These are phyloP conservation scores for Talaromyces verruculosus DNA, from an alignment of 2,329 filamentous ascomycete species.

Conservation along the genomic window DNA sequence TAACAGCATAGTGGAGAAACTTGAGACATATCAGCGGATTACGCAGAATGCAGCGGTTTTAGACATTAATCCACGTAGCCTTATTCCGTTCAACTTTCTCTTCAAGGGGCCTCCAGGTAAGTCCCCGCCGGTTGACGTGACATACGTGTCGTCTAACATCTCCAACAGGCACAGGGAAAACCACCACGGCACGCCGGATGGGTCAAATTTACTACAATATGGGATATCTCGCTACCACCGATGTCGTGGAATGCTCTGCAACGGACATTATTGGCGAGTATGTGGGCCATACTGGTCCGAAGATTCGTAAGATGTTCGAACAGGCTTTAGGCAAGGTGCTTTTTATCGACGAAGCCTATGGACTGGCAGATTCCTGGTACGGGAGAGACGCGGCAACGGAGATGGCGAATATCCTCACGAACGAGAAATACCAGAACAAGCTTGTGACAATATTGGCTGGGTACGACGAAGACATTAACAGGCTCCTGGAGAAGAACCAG, in stretches of 20 bases:
- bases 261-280: constrained; percentile 69
- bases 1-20: constrained; percentile 53
- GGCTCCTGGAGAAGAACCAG: constrained; percentile 60
- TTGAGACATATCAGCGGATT: constrained; percentile 57
- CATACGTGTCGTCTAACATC: background rate
- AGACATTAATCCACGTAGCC: constrained; percentile 56
- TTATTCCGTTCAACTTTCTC: constrained; percentile 67
- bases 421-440: constrained; percentile 59
- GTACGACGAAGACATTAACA: constrained; percentile 66
- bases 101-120: constrained; percentile 66
- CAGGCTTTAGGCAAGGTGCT: constrained; percentile 65
- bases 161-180: constrained; percentile 63
- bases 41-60: constrained; percentile 54
- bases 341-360: constrained; percentile 71
- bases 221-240: constrained; percentile 61
- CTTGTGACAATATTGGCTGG: constrained; percentile 69
- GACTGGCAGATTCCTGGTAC: constrained; percentile 59
- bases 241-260: constrained; percentile 66
- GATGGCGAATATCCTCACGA: constrained; percentile 54
- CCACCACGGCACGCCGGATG: constrained; percentile 70
- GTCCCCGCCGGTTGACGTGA: background rate
- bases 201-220: constrained; percentile 74
- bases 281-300: constrained; percentile 68
- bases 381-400: constrained; percentile 58
- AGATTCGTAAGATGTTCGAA: constrained; percentile 61